A percentile compares a stretch with the other conserved stretches of the same genome.
phyloP scores from a whole-genome alignment of 441 rosid genomes.

The Brassica hybrid region DNA sequence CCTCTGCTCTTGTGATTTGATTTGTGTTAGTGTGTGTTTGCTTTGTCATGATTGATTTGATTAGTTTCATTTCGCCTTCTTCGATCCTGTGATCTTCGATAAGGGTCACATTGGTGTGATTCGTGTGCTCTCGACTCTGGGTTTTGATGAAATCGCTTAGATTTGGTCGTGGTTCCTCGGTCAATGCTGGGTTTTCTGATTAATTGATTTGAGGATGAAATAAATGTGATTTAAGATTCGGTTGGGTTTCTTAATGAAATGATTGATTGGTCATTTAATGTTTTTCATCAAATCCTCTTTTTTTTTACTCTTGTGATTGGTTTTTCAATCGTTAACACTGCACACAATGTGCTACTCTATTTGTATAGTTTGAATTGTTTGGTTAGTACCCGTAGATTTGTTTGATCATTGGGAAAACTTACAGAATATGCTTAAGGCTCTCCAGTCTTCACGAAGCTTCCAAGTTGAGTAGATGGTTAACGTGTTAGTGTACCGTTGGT shows the following conservation, averaged over 20 bases:
- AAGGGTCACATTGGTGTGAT: too few species aligned
- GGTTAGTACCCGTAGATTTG: neutral
- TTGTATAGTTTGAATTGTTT: slow-evolving; percentile 14
- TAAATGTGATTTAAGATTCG: neutral
- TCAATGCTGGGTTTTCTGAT: neutral
- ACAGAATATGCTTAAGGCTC: neutral
- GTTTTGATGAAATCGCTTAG: neutral
- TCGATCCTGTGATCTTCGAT: neutral
- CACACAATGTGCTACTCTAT: slow-evolving; percentile 5
- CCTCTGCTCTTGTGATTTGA: neutral
- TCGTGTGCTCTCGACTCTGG: too few species aligned
- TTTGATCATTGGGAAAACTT: neutral
- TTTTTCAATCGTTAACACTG: neutral
- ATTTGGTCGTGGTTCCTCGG: neutral
- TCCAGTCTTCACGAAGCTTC: neutral
- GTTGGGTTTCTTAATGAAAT: neutral
- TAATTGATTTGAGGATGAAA: neutral
- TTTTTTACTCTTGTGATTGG: neutral
- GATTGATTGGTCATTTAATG: neutral
- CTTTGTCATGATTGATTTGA: slow-evolving; percentile 11
- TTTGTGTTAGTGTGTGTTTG: neutral
- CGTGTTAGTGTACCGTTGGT: slow-evolving; percentile 19
- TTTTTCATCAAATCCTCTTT: neutral
- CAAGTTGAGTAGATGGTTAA: neutral
- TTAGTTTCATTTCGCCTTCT: neutral